Evolutionary conservation across 1,139 yeast species (phyloP).

Genomic region (Magnusiomyces fungicola): DNA sequence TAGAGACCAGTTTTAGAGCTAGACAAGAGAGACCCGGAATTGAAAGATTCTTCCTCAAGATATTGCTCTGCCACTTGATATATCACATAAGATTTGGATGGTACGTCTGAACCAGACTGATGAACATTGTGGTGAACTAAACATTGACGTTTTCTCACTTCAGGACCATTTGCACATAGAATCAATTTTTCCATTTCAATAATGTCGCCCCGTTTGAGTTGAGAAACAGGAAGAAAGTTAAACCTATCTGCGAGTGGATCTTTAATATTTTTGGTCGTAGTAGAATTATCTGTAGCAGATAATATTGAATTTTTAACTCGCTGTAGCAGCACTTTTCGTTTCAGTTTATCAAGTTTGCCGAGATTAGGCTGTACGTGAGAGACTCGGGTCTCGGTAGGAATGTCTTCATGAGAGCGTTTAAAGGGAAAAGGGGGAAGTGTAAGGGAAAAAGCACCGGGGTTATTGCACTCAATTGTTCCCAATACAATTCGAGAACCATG

Average conservation of each 20-base stretch:
- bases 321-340: background rate
- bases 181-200: background rate
- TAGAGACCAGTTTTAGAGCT: background rate
- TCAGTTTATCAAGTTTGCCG: background rate
- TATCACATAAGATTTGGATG: background rate
- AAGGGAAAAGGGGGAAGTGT: background rate
- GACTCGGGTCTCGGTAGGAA: background rate
- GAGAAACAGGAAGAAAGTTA: background rate
- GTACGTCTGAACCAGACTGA: background rate
- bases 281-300: no score
- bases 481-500: background rate
- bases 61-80: background rate
- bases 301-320: background rate
- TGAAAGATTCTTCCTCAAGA: background rate
- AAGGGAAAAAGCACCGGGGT: background rate
- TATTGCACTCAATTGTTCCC: background rate
- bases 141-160: background rate
- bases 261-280: no score
- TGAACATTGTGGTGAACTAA: constrained; percentile 1
- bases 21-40: no score
- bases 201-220: background rate
- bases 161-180: background rate
- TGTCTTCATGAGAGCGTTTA: no score
- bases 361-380: background rate
- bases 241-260: background rate